Base-by-base conservation (phyloP, 345 rosid genomes). In the Eucalyptus sp. region DNA sequence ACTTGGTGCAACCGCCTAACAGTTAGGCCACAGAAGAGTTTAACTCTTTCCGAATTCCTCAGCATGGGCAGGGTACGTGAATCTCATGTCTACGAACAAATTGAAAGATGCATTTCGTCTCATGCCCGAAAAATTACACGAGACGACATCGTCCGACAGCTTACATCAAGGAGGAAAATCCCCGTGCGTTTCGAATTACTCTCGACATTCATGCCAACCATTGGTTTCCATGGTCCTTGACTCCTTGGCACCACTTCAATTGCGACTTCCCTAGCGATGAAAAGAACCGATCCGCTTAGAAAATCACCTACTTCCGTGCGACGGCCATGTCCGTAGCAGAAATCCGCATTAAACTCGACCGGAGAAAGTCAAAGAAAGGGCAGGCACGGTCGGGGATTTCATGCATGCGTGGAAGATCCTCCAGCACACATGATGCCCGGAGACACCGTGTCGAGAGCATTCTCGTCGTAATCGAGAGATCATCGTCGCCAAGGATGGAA, bases 161-260 rank as follows among this genome's bases (percentile, higher is more conserved):
- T 10, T 5, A 6, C 13, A 37, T 76, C 48, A 0, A 37, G 3
- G 7, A 71, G 13, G 37, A 15, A 9, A 17, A 33, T 33, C 80
- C 3, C 2, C 0, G 3, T 2, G 25, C 44, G 24, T n/a, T 68
- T 16, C 25, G 44, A 17, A 33, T 33, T 37, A 3, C 46, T 41
- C 48, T 76, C 84, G 48, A 76, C 12, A 20, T 22, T 41, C 48
- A 76, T 10, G 48, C 31, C 4, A 7, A 76, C 20, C 48, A 14
- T 20, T 37, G 14, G 46, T 76, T 18, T 10, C 83, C 22, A 37
- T 17, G 14, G 83, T 10, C 11, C n/a, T 18, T 8, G 58, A 52
- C 25, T 3, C 58, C 24, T 52, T 52, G 58, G 58, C 43, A 16
- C 43, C 1, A 20, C 10, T 31, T 31, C 79, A 8, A 68, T 33